Conservation (phyloP, 192 early-diverging fungal species). For the Lunasporangiospora selenospora region DNA sequence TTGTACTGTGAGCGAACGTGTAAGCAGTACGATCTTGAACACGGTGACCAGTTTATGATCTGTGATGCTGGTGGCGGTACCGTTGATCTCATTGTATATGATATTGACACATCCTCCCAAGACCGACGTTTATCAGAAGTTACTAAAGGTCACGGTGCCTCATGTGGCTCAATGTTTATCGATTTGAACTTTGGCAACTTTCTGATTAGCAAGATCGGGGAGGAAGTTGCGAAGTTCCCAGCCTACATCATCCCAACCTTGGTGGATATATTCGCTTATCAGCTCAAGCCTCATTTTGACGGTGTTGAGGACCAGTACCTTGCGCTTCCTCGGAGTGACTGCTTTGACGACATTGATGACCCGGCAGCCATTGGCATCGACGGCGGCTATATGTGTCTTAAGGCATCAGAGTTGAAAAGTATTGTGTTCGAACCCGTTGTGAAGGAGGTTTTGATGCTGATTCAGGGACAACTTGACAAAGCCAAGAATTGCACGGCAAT, state of each 20-base stretch:
- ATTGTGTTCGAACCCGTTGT: slow-evolving; percentile 15
- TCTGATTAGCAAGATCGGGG: slow-evolving; percentile 28
- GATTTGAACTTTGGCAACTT: slow-evolving; percentile 46
- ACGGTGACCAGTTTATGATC: slow-evolving; percentile 40
- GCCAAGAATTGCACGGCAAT: slow-evolving; percentile 29
- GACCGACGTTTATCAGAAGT: slow-evolving; percentile 46
- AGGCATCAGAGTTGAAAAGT: slow-evolving; percentile 1
- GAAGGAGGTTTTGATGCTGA: slow-evolving; percentile 1
- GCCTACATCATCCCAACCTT: slow-evolving; percentile 4
- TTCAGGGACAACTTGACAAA: slow-evolving; percentile 11
- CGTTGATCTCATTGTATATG: slow-evolving; percentile 46
- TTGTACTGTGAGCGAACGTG: slow-evolving; percentile 52
- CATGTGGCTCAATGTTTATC: slow-evolving; percentile 51
- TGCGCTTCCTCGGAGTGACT: background rate
- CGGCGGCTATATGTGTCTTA: background rate
- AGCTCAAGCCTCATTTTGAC: slow-evolving; percentile 8
- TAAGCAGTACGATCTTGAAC: slow-evolving; percentile 35
- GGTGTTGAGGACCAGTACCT: background rate
- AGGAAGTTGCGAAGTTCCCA: slow-evolving; percentile 24
- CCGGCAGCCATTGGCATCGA: slow-evolving; percentile 11
- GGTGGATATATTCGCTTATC: slow-evolving; percentile 8
- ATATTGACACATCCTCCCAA: slow-evolving; percentile 25
- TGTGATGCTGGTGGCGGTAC: slow-evolving; percentile 41
- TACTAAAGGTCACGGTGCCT: slow-evolving; percentile 49
- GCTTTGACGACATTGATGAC: background rate